Percentiles rank a stretch among this genome's conserved stretches.
phyloP scores from a whole-genome alignment of 306 rosid species.

The Cucurbita pepo region DNA sequence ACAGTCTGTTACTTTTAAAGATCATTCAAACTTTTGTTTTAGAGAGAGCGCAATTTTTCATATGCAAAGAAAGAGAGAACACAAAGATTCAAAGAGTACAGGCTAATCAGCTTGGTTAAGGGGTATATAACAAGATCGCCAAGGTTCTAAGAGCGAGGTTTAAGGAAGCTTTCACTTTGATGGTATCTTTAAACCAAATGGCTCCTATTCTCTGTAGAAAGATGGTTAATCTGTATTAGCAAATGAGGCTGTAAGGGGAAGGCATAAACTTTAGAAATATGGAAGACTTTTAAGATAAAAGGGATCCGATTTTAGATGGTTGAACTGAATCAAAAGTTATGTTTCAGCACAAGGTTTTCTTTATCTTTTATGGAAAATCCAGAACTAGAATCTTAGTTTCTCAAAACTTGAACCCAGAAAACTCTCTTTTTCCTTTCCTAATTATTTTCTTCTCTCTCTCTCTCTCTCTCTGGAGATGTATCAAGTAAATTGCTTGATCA shows the following conservation, averaged over 20 bases:
- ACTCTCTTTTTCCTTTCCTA: not conserved
- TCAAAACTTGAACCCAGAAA: not conserved
- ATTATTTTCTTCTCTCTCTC: not conserved
- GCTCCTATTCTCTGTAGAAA: not conserved
- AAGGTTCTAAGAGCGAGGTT: constrained; percentile 7
- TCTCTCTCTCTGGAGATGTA: not conserved
- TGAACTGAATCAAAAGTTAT: not conserved
- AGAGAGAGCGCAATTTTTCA: not conserved
- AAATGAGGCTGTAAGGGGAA: not conserved
- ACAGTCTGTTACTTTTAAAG: not conserved
- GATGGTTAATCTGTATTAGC: not conserved
- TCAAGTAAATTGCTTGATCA: not conserved
- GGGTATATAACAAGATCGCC: constrained; percentile 24
- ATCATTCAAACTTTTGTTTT: not conserved
- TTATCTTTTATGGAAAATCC: not conserved
- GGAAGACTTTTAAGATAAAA: not conserved
- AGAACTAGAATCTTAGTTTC: not conserved
- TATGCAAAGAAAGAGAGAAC: not conserved
- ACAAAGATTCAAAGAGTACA: not conserved
- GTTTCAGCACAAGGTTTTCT: not conserved
- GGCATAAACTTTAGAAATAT: not conserved
- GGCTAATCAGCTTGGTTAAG: not conserved
- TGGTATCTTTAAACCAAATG: not conserved
- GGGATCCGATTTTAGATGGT: not conserved
- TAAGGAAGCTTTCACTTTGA: not conserved